These are phyloP conservation scores for Rhodotorula kratochvilovae DNA, from an alignment of 768 basidiomycete species.

Conservation along the genomic window DNA sequence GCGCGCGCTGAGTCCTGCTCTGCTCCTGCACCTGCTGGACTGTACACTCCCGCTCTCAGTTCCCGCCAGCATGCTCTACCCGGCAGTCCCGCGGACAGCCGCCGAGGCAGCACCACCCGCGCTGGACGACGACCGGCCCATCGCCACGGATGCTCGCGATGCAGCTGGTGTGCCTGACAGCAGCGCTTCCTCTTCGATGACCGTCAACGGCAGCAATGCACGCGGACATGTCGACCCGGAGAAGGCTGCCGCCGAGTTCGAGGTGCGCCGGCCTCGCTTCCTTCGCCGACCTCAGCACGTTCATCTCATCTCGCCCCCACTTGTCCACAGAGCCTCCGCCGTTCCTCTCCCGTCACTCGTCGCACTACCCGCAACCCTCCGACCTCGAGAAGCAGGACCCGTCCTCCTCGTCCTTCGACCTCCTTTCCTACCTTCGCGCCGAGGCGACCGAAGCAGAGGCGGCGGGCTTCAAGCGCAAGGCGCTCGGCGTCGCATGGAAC, in stretches of 20 bases:
- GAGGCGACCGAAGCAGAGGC: slow-evolving; percentile 38
- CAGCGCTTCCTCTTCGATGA: neutral
- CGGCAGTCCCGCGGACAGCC: neutral
- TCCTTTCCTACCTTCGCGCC: slow-evolving; percentile 43
- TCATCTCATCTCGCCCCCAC: neutral
- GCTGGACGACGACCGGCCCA: too few relatives aligned
- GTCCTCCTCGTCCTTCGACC: slow-evolving; percentile 47
- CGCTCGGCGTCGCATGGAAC: slow-evolving; percentile 47
- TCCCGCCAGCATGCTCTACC: neutral
- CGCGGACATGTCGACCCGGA: neutral
- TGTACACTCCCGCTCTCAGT: too few relatives aligned
- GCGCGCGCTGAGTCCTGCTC: too few relatives aligned
- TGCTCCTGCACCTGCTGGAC: too few relatives aligned
- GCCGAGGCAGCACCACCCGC: too few relatives aligned
- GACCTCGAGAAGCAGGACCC: slow-evolving; percentile 44
- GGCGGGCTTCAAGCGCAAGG: slow-evolving; percentile 49
- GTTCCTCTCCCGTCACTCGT: neutral
- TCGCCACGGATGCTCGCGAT: neutral
- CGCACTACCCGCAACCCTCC: neutral
- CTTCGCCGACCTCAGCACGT: neutral
- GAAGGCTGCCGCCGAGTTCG: slow-evolving; percentile 18
- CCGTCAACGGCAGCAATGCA: neutral
- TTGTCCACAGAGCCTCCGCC: neutral
- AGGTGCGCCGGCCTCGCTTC: neutral
- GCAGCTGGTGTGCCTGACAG: too few relatives aligned